These are phyloP conservation scores for Cystobasidiaceae sp. DNA, from an alignment of 1,284 basidiomycete genomes.

Conservation along the genomic window DNA sequence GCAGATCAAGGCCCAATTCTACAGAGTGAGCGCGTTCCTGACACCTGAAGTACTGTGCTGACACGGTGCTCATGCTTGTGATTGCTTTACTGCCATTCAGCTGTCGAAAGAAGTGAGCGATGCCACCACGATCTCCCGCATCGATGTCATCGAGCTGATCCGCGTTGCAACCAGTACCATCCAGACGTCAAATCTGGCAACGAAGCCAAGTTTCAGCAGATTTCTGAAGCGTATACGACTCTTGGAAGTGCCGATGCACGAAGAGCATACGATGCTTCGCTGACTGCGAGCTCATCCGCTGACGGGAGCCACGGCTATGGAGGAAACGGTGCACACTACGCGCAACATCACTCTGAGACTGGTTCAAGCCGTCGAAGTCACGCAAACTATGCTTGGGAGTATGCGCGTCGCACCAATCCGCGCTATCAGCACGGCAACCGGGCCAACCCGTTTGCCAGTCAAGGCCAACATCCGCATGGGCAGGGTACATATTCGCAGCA, in stretches of 20 bases:
- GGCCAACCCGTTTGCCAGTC: slow-evolving; percentile 12
- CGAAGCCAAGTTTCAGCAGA: slow-evolving; percentile 22
- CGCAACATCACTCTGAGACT: too few relatives aligned
- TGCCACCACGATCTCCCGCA: too few relatives aligned
- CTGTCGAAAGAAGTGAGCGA: slow-evolving; percentile 29
- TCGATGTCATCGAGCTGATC: slow-evolving; percentile 2
- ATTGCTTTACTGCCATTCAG: neutral
- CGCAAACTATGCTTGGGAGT: slow-evolving; percentile 31
- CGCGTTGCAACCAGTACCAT: slow-evolving; percentile 15
- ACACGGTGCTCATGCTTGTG: neutral
- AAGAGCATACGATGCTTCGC: slow-evolving; percentile 19
- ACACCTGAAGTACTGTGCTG: neutral
- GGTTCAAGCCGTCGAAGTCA: neutral
- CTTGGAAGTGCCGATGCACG: slow-evolving; percentile 27
- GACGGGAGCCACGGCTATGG: neutral
- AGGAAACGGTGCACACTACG: neutral
- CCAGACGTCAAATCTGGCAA: slow-evolving; percentile 24
- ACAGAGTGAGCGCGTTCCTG: slow-evolving; percentile 26
- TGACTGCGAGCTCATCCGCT: neutral
- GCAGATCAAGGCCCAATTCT: slow-evolving; percentile 32
- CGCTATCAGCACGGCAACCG: slow-evolving; percentile 1
- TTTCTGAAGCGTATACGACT: slow-evolving; percentile 30
- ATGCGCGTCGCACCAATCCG: slow-evolving; percentile 15
- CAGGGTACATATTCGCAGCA: neutral
- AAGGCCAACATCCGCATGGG: neutral